Base-by-base conservation (phyloP, 805 yeast genomes). In the Kodamaea neixiangensis region DNA sequence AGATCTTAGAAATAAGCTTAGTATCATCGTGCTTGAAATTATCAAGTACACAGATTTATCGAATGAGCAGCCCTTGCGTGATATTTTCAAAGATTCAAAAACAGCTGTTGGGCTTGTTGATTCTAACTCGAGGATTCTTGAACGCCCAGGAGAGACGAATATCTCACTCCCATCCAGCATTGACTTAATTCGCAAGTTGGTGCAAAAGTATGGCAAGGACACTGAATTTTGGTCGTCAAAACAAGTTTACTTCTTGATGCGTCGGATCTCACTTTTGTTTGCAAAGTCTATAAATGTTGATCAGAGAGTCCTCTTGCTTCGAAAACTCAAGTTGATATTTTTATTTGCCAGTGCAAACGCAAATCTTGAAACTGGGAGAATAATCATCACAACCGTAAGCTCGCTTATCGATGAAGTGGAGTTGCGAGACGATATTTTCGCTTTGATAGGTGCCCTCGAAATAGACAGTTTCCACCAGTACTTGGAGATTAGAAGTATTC, bases 31-130 rank as follows among this genome's bases (percentile, higher is more conserved):
- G 0, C 58, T 60, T 33, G 74, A 75, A 35, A 56, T 77, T 17
- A 44, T 82, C 3, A 60, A 62, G 18, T 56, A 70, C 18, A 68
- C 76, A 13, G 82, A 81, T 52, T 62, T 74, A 15, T 63, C 73
- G 0, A 59, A 63, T 7, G 76, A 70, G 29, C 14, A 39, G 0
- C 53, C 51, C 0, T 34, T 65, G 9, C 35, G 52, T 7, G 57
- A 55, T 20, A 45, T 47, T 45, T 50, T 54, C 38, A 38, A 39
- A 2, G 34, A 47, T 33, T 31, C 52, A 18, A 29, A 25, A 11
- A 18, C 48, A n/a, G 54, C 50, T 14, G 20, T 29, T 13, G 49
- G 46, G 2, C 47, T 60, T 2, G 37, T 52, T 11, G 48, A 51
- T 3, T 34, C 47, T 5, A 19, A 50, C n/a, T 40, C 49, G 10